phyloP scores from a whole-genome alignment of 192 early-diverging fungal genomes.

The Diversispora eburnea region DNA sequence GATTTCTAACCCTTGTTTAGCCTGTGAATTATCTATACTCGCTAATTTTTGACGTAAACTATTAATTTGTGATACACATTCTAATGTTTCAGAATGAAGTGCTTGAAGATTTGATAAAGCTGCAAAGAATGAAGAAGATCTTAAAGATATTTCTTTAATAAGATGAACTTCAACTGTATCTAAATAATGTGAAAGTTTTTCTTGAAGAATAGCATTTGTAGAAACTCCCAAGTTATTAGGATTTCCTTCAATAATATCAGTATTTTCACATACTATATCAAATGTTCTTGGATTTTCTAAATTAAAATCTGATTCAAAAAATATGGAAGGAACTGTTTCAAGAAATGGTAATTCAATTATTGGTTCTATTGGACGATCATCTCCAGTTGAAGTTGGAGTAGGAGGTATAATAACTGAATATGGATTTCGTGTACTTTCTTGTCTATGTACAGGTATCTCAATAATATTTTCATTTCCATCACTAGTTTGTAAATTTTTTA shows the following conservation, averaged over 20 bases:
- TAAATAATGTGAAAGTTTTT: conserved; percentile 83
- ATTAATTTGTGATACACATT: conserved; percentile 87
- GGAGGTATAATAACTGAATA: conserved; percentile 45
- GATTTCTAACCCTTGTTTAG: conserved; percentile 77
- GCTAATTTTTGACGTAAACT: conserved; percentile 68
- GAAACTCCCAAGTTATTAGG: conserved; percentile 48
- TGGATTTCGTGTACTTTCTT: conserved; percentile 46
- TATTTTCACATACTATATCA: conserved; percentile 72
- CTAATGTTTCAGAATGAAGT: conserved; percentile 85
- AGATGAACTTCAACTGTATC: conserved; percentile 94
- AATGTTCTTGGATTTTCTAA: conserved; percentile 90
- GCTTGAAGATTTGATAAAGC: conserved; percentile 90
- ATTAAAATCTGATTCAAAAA: conserved; percentile 80
- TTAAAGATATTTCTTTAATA: conserved; percentile 87
- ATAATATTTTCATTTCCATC: conserved; percentile 32
- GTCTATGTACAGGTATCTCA: conserved; percentile 47
- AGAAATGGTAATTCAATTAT: conserved; percentile 64
- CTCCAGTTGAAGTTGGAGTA: conserved; percentile 36
- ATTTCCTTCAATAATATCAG: conserved; percentile 52
- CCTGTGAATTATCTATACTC: conserved; percentile 57
- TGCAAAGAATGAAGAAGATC: conserved; percentile 95
- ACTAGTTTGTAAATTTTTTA: conserved; percentile 30
- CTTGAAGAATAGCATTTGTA: conserved; percentile 76
- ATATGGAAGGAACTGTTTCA: conserved; percentile 82
- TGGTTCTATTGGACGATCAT: conserved; percentile 37